Base-by-base conservation (phyloP, 148 eudicot species). In the Nepenthes gracilis region DNA sequence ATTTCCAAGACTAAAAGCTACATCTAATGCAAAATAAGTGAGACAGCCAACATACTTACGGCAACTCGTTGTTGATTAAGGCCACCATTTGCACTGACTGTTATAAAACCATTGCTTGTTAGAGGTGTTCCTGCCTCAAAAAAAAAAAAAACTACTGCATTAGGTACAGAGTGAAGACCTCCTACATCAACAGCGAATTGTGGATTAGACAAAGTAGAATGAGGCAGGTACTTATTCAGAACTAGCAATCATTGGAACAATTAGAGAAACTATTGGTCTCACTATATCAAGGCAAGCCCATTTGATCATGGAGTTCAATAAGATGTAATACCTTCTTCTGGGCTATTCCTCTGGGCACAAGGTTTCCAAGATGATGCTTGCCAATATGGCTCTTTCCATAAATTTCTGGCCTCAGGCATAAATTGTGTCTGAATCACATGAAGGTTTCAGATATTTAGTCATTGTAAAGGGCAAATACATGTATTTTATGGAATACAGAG, bases 51-150 rank as follows among this genome's bases (percentile, higher is more conserved):
- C 34, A 64, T 60, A 78, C 97, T 78, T 79, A 92, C 97, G 60
- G 97, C 97, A 64, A 92, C 96, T 74, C 96, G 72, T 64, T 92
- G 97, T 72, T 92, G 97, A 77, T 92, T 92, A 47, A 92, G 88
- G 38, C 97, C 97, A 68, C 96, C 96, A 74, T 92, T 92, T 60
- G 97, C 97, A 67, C 97, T 88, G 51, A 92, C 83, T 67, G 88
- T 60, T 68, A 91, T 73, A 67, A 47, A 87, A 45, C 97, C 93
- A 54, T 68, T 87, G 76, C 68, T 80, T 54, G 69, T 67, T 65
- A 56, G 64, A 33, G 75, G 60, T 63, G 72, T 75, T 62, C 72
- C 97, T 91, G 80, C 68, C 77, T 61, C 73, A 63, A 53, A 59
- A 64, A 67, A 15, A 53, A 48, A 36, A 58, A 61, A 47, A 35